phyloP scores from a whole-genome alignment of 1,284 basidiomycete genomes.

The Cutaneotrichosporon spelunceum region DNA sequence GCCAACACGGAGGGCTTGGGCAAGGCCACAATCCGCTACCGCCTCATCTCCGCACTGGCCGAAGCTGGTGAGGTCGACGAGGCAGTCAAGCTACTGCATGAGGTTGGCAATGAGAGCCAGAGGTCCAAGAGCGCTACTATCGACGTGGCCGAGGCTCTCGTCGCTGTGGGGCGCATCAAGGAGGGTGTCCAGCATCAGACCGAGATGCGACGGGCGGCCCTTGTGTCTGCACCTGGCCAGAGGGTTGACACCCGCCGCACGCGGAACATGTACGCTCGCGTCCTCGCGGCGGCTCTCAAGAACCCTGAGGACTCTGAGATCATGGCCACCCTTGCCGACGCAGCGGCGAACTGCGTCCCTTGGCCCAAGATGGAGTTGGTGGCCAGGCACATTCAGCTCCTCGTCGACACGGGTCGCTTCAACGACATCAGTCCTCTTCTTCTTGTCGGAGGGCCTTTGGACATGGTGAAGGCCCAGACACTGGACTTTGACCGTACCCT shows the following conservation, averaged over 20 bases:
- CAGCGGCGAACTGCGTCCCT: constrained; percentile 21
- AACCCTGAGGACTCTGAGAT: constrained; percentile 52
- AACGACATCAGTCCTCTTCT: constrained; percentile 19
- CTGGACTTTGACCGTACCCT: background rate
- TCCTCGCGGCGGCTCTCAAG: constrained; percentile 56
- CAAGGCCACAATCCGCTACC: constrained; percentile 36
- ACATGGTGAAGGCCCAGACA: background rate
- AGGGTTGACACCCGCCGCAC: background rate
- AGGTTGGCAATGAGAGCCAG: background rate
- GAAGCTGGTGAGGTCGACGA: constrained; percentile 60
- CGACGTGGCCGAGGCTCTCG: constrained; percentile 53
- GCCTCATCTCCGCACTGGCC: constrained; percentile 67
- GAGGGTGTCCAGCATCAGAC: constrained; percentile 40
- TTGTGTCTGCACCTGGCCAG: background rate
- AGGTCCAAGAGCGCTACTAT: background rate
- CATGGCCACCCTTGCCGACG: constrained; percentile 41
- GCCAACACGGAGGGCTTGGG: background rate
- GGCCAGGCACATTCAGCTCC: constrained; percentile 17
- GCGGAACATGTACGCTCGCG: background rate
- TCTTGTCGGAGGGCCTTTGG: background rate
- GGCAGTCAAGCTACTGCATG: constrained; percentile 68
- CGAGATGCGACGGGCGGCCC: background rate
- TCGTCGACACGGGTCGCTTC: constrained; percentile 14
- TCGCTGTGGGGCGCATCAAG: constrained; percentile 53
- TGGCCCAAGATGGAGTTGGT: constrained; percentile 12